Evolutionary conservation across 2,329 filamentous ascomycete species (phyloP), one percentile per base, ranked within the genome.

Genomic region (Ceratocystis smalleyi): DNA sequence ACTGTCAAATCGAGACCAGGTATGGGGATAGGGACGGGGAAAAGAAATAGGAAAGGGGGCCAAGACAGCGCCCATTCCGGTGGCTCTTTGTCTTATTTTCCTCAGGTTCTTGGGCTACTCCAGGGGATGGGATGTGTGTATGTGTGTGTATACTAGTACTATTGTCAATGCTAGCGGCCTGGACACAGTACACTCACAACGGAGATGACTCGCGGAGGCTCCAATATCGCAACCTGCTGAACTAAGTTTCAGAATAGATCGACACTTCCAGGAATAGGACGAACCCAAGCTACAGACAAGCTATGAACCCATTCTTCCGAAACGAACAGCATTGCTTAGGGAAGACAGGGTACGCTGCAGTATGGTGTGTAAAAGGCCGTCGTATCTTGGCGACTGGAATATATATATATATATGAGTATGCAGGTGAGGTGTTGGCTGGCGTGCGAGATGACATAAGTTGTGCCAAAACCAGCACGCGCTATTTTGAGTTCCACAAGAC

Each of bases 201-300:
- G 22, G 22, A 55, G 51, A 55, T 55, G 51, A 55, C 51, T 32
- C 7, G 30, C 15, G 8, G 49, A 54, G 49, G 24, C 27, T 54
- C 27, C 7, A 54, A 54, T 22, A 54, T 15, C n/a, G 22, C 24
- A 32, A 35, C 24, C 32, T 35, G 27, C 17, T 35, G 5, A 30
- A 19, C 54, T n/a, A 57, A n/a, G 54, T 57, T 61, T 61, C 59
- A 61, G 59, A 61, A 47, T 30, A 32, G 59, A 61, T 43, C 59
- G 35, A 45, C 35, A 61, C 19, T 19, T 12, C 19, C 19, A 47
- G 35, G 24, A 61, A 61, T 17, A 61, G 7, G 43, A 61, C 43
- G 35, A 27, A 47, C 35, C 35, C 5, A 15, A 27, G 15, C 47
- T 6, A 51, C 47, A 51, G 47, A 27, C 47, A 40, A 40, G 10